Base-by-base conservation (phyloP, 176 grass and related monocot genomes). In the Aegilops sharonensis region DNA sequence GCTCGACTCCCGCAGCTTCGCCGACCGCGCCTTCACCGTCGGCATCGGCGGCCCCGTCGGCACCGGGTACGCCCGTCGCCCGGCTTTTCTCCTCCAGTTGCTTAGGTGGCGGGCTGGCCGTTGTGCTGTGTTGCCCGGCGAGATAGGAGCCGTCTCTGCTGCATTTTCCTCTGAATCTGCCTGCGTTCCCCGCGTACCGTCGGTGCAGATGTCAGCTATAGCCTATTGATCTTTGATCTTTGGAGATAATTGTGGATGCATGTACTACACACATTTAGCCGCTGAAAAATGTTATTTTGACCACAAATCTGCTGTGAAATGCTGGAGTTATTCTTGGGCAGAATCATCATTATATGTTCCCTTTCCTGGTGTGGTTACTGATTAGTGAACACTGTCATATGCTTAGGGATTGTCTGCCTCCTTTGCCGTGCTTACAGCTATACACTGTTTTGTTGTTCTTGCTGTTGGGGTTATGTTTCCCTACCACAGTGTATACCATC, bases 11-110 rank as follows among this genome's bases (percentile, higher is more conserved):
- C 91, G 96, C 61, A 37, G 85, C 75, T 98, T 98, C 86, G 68
- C 57, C 35, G 96, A 98, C 62, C 93, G 96, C 37, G 96, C 96
- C 75, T 98, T 98, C 89, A 98, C 96, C 66, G 84, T 98, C 40
- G 96, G 96, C 60, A 98, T 95, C 81, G 96, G 96, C 21, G 96
- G 96, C 8, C 96, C 96, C 68, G 96, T 98, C 3, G 93, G 96
- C 82, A 98, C 96, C 4, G 96, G 96, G 96, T 95, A 81, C 18
- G 64, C 72, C 14, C 32, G 4, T 27, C 27, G 27, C 27, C 27
- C 27, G 30, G 8, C 14, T 75, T 25, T 18, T 3, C 12, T 23
- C 4, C 75, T 17, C 3, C 68, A 27, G 1, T 52, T 52, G 29
- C 52, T 43, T 54, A 40, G 24, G 31, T 50, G 47, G 36, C 30